Base-by-base conservation (phyloP, 441 rosid species). In the Biscutella laevigata region DNA sequence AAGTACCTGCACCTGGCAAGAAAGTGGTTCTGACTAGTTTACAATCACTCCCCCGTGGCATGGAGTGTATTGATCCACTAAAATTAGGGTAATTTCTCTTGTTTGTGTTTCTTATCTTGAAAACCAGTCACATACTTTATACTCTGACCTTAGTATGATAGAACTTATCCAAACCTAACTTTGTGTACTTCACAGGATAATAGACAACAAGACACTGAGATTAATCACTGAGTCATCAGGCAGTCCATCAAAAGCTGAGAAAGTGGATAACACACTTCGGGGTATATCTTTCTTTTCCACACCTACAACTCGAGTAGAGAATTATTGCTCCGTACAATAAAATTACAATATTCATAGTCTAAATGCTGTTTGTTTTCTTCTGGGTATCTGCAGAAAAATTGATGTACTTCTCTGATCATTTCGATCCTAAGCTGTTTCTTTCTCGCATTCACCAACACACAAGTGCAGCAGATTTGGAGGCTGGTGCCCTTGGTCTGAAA, bases 1-100 rank as follows among this genome's bases (percentile, higher is more conserved):
- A 76, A 54, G 79, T 75, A 42, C 57, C 98, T 0, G 78, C 61
- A 28, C 19, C 70, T 15, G 83, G 59, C 17, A 67, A 69, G 59
- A 74, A 68, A 64, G 80, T 57, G 38, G 64, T 28, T 42, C 81
- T 88, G 16, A 82, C 69, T 56, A 74, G 26, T 74, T 69, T 84
- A 65, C 88, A 79, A 67, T 84, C 98, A 11, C 55, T 92, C 19
- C 96, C 95, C 67, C 95, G 94, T 46, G 98, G 98, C 47, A 77
- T 86, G 89, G 97, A 92, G 67, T 92, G 92, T 40, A 66, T 92
- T 67, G 98, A 92, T 72, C 98, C 98, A 8, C 77, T 92, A 5
- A 95, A 95, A 45, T 35, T 86, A 63, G 98, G 98, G 98, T 91
- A 78, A 71, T 64, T 57, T n/a, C 71, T 66, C 46, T 57, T 47